These are phyloP conservation scores for Echites panduratus DNA, from an alignment of 257 asterid genomes.

Conservation along the genomic window DNA sequence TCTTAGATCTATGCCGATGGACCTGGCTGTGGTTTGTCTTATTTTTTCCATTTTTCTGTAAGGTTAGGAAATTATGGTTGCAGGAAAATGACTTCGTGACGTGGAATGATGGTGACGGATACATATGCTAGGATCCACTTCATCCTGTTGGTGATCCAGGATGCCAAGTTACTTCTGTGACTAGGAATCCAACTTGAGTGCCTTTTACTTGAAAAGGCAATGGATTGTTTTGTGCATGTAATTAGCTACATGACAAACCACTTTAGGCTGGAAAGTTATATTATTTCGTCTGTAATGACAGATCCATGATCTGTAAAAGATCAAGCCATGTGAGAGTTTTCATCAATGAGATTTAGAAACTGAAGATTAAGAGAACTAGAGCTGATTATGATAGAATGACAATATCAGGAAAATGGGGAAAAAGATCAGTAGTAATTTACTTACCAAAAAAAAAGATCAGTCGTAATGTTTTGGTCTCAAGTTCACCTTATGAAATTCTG, in stretches of 20 bases:
- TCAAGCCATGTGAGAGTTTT: background rate
- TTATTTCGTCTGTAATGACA: background rate
- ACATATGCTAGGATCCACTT: background rate
- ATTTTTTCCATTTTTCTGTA: background rate
- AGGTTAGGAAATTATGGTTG: background rate
- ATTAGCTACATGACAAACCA: slow-evolving; percentile 6
- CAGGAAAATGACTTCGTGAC: background rate
- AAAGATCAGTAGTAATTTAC: no score
- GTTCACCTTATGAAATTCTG: background rate
- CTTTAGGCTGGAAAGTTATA: slow-evolving; percentile 6
- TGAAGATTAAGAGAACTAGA: background rate
- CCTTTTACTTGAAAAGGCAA: background rate
- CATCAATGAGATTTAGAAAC: background rate
- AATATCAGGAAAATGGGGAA: background rate
- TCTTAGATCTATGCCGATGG: background rate
- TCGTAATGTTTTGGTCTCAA: background rate
- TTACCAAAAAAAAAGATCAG: no score
- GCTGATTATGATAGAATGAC: background rate
- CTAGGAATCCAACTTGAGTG: background rate
- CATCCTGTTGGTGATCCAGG: slow-evolving; percentile 2
- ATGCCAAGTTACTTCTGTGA: slow-evolving; percentile 5
- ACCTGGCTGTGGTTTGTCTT: background rate
- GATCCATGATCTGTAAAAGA: background rate
- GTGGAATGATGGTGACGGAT: slow-evolving; percentile 1
- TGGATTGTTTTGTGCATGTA: background rate